These are phyloP conservation scores for Arthrocladium fulminans DNA, from an alignment of 2,329 filamentous ascomycete species.

Conservation along the genomic window DNA sequence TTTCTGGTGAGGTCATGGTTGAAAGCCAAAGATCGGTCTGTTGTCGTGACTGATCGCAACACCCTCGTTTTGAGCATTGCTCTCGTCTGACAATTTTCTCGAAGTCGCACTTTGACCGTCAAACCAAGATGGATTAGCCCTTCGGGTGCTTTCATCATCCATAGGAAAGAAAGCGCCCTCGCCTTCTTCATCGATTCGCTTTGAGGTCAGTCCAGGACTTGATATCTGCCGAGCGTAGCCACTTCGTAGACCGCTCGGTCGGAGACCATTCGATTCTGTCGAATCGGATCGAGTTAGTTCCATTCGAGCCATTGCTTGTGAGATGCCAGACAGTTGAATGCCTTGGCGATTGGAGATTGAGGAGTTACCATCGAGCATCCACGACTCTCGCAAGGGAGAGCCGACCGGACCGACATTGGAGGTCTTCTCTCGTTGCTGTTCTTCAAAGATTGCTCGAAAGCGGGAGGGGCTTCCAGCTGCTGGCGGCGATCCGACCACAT, in stretches of 20 bases:
- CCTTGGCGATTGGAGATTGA: slow-evolving; percentile 8
- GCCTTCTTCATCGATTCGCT: slow-evolving; percentile 41
- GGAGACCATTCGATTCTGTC: slow-evolving; percentile 22
- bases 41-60: background rate
- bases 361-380: slow-evolving; percentile 23
- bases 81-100: background rate
- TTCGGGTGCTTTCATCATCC: slow-evolving; percentile 36
- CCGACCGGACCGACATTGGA: slow-evolving; percentile 51
- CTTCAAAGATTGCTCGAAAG: slow-evolving; percentile 52
- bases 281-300: slow-evolving; percentile 35
- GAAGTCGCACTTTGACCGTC: slow-evolving; percentile 1
- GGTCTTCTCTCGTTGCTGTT: slow-evolving; percentile 40
- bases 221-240: slow-evolving; percentile 33
- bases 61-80: background rate
- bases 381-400: slow-evolving; percentile 56
- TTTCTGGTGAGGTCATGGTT: background rate
- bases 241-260: slow-evolving; percentile 12
- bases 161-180: slow-evolving; percentile 43
- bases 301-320: slow-evolving; percentile 23
- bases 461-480: slow-evolving; percentile 51
- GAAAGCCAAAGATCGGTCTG: slow-evolving; percentile 7
- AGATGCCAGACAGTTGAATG: slow-evolving; percentile 21
- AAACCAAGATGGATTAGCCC: background rate
- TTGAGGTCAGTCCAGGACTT: slow-evolving; percentile 37
- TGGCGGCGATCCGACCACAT: slow-evolving; percentile 47